Conservation (phyloP, 129 eudicot species). For the Saposhnikovia divaricata region DNA sequence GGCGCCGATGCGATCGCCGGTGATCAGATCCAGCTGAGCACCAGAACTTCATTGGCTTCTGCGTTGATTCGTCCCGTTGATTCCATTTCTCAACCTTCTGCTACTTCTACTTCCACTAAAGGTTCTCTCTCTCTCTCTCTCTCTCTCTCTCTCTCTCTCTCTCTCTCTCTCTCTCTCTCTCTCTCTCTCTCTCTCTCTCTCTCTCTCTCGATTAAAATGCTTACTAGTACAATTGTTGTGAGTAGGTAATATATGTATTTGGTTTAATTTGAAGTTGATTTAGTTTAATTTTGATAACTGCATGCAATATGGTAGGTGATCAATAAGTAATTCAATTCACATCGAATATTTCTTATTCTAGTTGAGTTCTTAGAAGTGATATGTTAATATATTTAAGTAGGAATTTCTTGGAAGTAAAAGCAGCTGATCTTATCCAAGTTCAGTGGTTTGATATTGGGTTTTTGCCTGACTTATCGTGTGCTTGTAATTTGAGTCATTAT, state of each 20-base stretch:
- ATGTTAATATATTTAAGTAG: background rate
- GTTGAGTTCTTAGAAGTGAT: background rate
- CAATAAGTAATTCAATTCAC: background rate
- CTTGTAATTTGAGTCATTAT: background rate
- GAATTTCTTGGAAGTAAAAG: background rate
- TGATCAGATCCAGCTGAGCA: constrained; percentile 46
- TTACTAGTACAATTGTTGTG: background rate
- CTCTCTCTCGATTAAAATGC: background rate
- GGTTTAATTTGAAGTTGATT: background rate
- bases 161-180: background rate
- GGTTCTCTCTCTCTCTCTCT: constrained; percentile 18
- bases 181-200: background rate
- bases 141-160: background rate
- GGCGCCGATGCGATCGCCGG: constrained; percentile 32
- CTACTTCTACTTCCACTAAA: constrained; percentile 38
- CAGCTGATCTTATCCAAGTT: no score
- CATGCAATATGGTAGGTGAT: background rate
- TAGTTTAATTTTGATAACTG: background rate
- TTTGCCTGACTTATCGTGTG: background rate
- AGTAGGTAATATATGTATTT: no score
- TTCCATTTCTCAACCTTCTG: constrained; percentile 25
- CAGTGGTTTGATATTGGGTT: no score
- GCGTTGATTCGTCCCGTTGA: constrained; percentile 38
- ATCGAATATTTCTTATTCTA: background rate
- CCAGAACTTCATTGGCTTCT: constrained; percentile 32